phyloP scores from a whole-genome alignment of 352 stramenopile genomes.

The Lagenidium giganteum region DNA sequence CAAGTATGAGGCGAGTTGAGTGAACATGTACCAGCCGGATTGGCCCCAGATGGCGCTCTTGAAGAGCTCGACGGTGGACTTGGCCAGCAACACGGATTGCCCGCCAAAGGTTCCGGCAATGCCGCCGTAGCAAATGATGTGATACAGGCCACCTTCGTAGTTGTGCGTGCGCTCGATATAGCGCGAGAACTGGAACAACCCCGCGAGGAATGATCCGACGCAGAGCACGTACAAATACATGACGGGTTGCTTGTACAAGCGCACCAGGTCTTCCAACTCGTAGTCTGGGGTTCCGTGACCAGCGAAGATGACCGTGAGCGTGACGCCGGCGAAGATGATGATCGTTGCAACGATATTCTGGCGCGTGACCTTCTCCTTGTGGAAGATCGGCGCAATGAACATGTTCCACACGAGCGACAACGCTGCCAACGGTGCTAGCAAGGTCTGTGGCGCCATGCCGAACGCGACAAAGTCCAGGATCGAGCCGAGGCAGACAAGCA shows the following conservation, averaged over 20 bases:
- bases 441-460: constrained; percentile 86
- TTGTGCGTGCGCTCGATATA: constrained; percentile 75
- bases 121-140: constrained; percentile 86
- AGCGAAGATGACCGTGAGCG: constrained; percentile 86
- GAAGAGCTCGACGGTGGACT: constrained; percentile 85
- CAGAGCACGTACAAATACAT: constrained; percentile 86
- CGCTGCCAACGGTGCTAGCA: constrained; percentile 85
- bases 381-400: constrained; percentile 87
- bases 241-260: constrained; percentile 66
- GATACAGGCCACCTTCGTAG: constrained; percentile 61
- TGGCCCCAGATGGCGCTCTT: constrained; percentile 89
- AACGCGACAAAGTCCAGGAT: constrained; percentile 90
- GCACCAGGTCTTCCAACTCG: constrained; percentile 80
- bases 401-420: constrained; percentile 91
- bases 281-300: constrained; percentile 84
- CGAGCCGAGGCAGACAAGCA: constrained; percentile 74
- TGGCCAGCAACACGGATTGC: constrained; percentile 85
- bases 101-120: constrained; percentile 88
- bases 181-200: constrained; percentile 50
- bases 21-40: constrained; percentile 69
- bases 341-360: constrained; percentile 77
- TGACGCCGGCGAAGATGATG: constrained; percentile 88
- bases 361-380: constrained; percentile 83
- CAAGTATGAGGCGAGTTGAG: constrained; percentile 69
- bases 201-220: constrained; percentile 58